Base-by-base conservation (phyloP, 257 asterid genomes). In the Scutellaria baicalensis region DNA sequence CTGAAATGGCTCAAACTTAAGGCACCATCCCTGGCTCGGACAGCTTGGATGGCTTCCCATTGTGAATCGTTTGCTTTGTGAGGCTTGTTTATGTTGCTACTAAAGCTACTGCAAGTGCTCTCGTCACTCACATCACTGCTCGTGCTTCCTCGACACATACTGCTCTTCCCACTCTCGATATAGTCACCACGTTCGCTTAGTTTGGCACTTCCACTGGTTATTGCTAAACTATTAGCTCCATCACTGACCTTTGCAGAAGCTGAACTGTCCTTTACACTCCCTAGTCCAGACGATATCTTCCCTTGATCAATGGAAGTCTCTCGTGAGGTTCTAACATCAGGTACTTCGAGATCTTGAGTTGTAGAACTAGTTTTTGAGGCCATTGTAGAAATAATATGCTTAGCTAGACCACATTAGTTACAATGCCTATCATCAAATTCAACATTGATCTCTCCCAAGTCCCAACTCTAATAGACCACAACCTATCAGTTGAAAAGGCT, bases 41-140 rank as follows among this genome's bases (percentile, higher is more conserved):
- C 83, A 14, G 81, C 90, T 77, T 82, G 95, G 62, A 88, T 84
- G 68, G 92, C 90, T 73, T 88, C 95, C 95, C 95, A 88, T 69
- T 78, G 73, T 2, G 78, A 58, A 77, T 88, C 95, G 68, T 88
- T 88, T 4, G 90, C 92, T 69, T 85, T 85, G 76, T 88, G 95
- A 59, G 95, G 95, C 78, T 85, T 88, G 77, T 76, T 88, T 59
- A 84, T 38, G 63, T 87, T 80, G 78, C 80, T 85, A 71, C 89
- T 85, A 51, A 80, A 85, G 85, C 85, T 88, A 85, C 95, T 85
- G 73, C 84, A 85, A 17, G 83, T 80, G 74, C 95, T 88, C 70
- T 88, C 95, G 39, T 84, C 89, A 51, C 95, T 88, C 57, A 85
- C 70, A 67, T 88, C 85, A 55, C 84, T 88, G 74, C 95, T 83